Conservation (phyloP, 805 yeast genomes). For the Metschnikowia koreensis region DNA sequence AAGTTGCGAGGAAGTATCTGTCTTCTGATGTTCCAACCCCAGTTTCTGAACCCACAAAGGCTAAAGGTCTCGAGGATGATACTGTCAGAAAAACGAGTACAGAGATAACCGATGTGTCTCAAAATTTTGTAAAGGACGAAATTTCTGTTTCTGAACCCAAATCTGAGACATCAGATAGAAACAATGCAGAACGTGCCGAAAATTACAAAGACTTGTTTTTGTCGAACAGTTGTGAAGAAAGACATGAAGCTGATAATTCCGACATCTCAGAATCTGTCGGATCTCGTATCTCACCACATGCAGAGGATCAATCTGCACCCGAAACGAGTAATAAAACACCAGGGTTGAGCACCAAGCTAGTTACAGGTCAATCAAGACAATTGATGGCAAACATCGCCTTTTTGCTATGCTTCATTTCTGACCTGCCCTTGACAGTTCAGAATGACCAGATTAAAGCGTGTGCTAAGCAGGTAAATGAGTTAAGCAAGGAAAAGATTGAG, state of each 20-base stretch:
- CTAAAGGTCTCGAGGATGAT: neutral
- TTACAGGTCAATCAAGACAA: slow-evolving; percentile 10
- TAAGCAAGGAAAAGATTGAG: slow-evolving; percentile 14
- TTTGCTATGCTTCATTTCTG: slow-evolving; percentile 19
- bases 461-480: neutral
- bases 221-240: neutral
- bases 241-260: neutral
- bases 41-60: neutral
- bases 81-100: neutral
- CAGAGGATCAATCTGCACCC: neutral
- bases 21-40: neutral
- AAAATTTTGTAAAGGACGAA: neutral
- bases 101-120: neutral
- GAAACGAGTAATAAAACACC: neutral
- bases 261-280: neutral
- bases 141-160: neutral
- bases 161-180: neutral
- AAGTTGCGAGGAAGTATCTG: neutral
- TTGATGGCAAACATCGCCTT: slow-evolving; percentile 25
- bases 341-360: neutral
- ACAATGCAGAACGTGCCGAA: neutral
- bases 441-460: neutral
- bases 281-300: neutral
- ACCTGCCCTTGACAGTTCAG: slow-evolving; percentile 1
- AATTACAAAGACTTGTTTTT: neutral